Percentiles rank a stretch among this genome's conserved stretches.
Evolutionary conservation across 2,329 filamentous ascomycete genomes (phyloP).

Genomic region (Cladosporium colombiae): DNA sequence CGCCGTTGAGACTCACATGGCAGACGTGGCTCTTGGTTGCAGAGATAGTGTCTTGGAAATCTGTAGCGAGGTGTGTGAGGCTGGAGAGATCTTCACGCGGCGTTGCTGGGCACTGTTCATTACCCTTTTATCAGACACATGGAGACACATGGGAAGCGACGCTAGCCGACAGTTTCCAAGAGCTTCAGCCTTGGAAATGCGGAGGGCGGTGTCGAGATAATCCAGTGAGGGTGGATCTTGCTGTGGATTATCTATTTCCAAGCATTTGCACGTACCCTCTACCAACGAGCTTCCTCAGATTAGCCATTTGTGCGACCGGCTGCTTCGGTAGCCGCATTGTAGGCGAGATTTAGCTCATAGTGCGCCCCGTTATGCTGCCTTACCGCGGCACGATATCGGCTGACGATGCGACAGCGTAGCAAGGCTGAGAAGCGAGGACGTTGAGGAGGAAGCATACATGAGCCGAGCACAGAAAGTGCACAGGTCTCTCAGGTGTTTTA

Average conservation of each 20-base stretch:
- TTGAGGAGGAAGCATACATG: background rate
- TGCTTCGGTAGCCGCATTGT: background rate
- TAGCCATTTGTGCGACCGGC: conserved; percentile 7
- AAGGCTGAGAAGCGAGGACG: background rate
- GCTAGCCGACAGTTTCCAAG: conserved; percentile 5
- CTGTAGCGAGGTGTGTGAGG: conserved; percentile 10
- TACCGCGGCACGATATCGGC: background rate
- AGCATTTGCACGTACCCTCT: background rate
- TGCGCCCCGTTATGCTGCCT: background rate
- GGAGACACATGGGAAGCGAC: background rate
- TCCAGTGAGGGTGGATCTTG: background rate
- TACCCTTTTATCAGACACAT: background rate
- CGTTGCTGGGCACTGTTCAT: background rate
- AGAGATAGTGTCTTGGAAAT: conserved; percentile 4
- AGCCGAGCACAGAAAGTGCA: background rate
- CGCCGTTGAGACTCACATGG: conserved; percentile 14
- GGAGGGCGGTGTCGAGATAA: background rate
- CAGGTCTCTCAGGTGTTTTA: background rate
- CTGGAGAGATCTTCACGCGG: conserved; percentile 4
- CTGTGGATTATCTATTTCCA: background rate
- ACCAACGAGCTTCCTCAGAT: background rate
- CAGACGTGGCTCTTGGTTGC: conserved; percentile 4
- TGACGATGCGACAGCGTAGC: background rate
- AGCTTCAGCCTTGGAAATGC: background rate
- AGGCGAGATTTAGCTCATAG: background rate